A percentile compares a stretch with the other conserved stretches of the same genome.
Conservation (phyloP, 441 rosid genomes). For the Macaranga tanarius region DNA sequence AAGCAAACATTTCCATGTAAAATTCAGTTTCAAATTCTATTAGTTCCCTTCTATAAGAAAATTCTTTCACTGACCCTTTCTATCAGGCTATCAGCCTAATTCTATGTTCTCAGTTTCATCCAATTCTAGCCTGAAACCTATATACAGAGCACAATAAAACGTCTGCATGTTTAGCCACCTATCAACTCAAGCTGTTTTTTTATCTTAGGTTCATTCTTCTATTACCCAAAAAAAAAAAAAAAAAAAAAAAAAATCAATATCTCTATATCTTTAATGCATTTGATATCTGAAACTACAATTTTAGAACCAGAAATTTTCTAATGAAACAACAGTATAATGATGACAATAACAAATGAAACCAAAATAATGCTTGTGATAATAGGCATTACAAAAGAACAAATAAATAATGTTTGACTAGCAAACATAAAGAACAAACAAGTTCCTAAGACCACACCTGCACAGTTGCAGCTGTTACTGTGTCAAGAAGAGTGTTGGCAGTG, state of each 20-base stretch:
- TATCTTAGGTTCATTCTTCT: background rate
- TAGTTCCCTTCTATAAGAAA: background rate
- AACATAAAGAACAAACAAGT: background rate
- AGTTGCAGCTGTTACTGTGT: slow-evolving; percentile 93
- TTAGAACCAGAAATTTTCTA: background rate
- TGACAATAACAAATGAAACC: too few relatives aligned
- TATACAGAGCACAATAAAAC: too few relatives aligned
- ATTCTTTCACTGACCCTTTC: background rate
- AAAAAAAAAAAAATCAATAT: too few relatives aligned
- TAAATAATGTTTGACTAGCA: background rate
- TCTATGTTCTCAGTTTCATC: background rate
- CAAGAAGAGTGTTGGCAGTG: slow-evolving; percentile 84
- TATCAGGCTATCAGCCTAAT: background rate
- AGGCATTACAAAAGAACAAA: background rate
- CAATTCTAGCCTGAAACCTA: background rate
- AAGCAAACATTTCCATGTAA: too few relatives aligned
- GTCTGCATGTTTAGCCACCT: background rate
- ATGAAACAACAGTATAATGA: too few relatives aligned
- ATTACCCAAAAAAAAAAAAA: too few relatives aligned
- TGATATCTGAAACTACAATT: background rate
- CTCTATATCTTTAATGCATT: too few relatives aligned
- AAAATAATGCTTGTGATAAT: too few relatives aligned
- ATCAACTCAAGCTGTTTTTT: background rate
- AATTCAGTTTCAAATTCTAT: background rate
- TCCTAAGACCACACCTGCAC: slow-evolving; percentile 60